Percentiles rank a stretch among this genome's conserved stretches.
Conservation (phyloP, 768 basidiomycete genomes). For the Lyophyllum semitale region DNA sequence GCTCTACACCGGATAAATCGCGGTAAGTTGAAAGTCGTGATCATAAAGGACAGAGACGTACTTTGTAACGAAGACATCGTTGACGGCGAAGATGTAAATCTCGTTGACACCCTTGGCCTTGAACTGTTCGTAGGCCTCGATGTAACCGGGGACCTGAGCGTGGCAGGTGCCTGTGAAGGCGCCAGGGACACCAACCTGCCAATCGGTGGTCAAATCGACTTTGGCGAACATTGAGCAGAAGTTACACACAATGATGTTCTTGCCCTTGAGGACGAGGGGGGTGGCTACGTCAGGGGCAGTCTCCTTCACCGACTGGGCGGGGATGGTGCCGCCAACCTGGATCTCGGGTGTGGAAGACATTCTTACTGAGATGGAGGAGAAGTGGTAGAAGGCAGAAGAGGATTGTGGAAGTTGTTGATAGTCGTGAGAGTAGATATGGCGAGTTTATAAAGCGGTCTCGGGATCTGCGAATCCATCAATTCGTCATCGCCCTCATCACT, state of each 20-base stretch:
- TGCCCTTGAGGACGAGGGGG: constrained; percentile 53
- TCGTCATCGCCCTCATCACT: constrained; percentile 3
- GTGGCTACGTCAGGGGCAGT: constrained; percentile 44
- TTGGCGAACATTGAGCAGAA: too few species aligned
- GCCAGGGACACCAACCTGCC: constrained; percentile 72
- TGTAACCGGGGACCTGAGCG: constrained; percentile 63
- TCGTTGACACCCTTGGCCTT: constrained; percentile 74
- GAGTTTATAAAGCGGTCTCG: not conserved
- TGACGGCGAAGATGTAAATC: constrained; percentile 74
- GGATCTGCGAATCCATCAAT: not conserved
- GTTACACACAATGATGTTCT: constrained; percentile 60
- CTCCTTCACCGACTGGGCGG: constrained; percentile 59
- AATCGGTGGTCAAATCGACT: not conserved
- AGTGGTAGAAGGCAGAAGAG: not conserved
- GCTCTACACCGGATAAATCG: constrained; percentile 40
- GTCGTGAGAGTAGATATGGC: not conserved
- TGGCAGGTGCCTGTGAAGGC: constrained; percentile 78
- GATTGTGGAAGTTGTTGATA: not conserved
- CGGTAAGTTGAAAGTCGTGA: not conserved
- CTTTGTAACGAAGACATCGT: constrained; percentile 78
- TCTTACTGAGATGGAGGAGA: not conserved
- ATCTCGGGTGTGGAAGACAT: constrained; percentile 35
- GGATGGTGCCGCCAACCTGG: constrained; percentile 49
- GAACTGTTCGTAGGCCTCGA: constrained; percentile 68
- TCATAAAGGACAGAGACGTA: constrained; percentile 21